Conservation (phyloP, 805 yeast genomes). For the Barnettozyma pratensis region DNA sequence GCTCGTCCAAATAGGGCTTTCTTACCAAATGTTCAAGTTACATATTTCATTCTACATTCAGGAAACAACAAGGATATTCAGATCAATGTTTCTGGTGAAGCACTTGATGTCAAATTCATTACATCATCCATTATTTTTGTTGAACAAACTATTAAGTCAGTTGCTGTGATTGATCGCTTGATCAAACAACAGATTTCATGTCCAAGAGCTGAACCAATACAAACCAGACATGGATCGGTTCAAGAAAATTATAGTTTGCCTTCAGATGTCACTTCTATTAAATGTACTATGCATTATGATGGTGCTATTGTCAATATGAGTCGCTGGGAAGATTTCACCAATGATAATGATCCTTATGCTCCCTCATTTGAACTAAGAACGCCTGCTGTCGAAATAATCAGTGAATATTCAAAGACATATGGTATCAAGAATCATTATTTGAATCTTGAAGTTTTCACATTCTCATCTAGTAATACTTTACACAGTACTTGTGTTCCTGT, state of each 20-base stretch:
- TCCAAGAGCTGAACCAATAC: neutral
- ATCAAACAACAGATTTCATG: slow-evolving; percentile 5
- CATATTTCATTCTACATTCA: slow-evolving; percentile 32
- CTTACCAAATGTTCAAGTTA: slow-evolving; percentile 62
- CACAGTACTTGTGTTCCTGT: slow-evolving; percentile 78
- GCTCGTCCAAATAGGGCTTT: slow-evolving; percentile 54
- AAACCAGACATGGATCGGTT: neutral
- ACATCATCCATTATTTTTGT: slow-evolving; percentile 50
- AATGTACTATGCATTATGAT: slow-evolving; percentile 52
- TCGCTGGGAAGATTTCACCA: slow-evolving; percentile 34
- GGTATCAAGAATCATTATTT: slow-evolving; percentile 39
- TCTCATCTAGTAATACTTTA: slow-evolving; percentile 67
- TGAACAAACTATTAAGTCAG: slow-evolving; percentile 48
- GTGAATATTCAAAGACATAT: slow-evolving; percentile 44
- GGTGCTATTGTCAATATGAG: slow-evolving; percentile 56
- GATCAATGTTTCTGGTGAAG: slow-evolving; percentile 59
- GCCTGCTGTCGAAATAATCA: slow-evolving; percentile 62
- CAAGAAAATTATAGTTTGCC: slow-evolving; percentile 19
- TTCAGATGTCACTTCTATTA: slow-evolving; percentile 33
- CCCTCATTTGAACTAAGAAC: slow-evolving; percentile 63
- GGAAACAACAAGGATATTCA: slow-evolving; percentile 34
- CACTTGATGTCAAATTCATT: slow-evolving; percentile 58
- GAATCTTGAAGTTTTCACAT: slow-evolving; percentile 50
- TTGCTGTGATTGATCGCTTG: slow-evolving; percentile 36
- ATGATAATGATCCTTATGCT: slow-evolving; percentile 24